Percentiles rank a stretch among this genome's conserved stretches.
phyloP scores from a whole-genome alignment of 2,329 filamentous ascomycete species.

The Aspergillus calidoustus region DNA sequence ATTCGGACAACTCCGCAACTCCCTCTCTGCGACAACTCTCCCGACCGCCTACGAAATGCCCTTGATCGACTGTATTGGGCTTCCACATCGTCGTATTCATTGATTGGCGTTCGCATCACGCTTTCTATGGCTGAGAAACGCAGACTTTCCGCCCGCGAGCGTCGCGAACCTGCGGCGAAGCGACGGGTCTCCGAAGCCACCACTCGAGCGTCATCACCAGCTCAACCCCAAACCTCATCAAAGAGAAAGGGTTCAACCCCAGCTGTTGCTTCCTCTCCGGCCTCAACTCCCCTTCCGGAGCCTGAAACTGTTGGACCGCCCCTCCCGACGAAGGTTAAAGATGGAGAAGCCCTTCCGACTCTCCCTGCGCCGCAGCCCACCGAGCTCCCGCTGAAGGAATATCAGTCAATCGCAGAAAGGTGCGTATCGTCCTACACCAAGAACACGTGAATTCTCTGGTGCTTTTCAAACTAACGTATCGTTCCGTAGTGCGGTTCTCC shows the following conservation, averaged over 20 bases:
- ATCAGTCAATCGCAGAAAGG: constrained; percentile 64
- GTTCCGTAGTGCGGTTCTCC: constrained; percentile 57
- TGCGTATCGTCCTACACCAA: constrained; percentile 23
- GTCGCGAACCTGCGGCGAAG: constrained; percentile 50
- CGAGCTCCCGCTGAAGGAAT: constrained; percentile 56
- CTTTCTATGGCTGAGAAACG: constrained; percentile 49
- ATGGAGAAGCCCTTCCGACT: constrained; percentile 60
- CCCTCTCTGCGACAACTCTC: constrained; percentile 3
- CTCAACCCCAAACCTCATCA: constrained; percentile 32
- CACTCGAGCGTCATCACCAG: constrained; percentile 27
- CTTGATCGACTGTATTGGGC: background rate
- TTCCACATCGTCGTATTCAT: background rate
- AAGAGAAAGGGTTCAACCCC: constrained; percentile 43
- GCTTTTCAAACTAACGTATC: constrained; percentile 22
- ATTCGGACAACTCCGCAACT: constrained; percentile 16
- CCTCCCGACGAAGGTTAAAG: constrained; percentile 58
- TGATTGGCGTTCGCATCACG: constrained; percentile 11
- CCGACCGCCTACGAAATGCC: constrained; percentile 15
- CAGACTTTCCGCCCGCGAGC: constrained; percentile 47
- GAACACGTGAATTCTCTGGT: background rate
- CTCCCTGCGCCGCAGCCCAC: constrained; percentile 55
- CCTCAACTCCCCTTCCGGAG: constrained; percentile 33
- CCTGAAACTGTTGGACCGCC: constrained; percentile 42
- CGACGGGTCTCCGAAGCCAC: constrained; percentile 47
- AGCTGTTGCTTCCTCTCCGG: constrained; percentile 27